Evolutionary conservation across 2,329 filamentous ascomycete genomes (phyloP), one percentile per base, ranked within the genome.

Genomic region (Dactylonectria estremocensis): DNA sequence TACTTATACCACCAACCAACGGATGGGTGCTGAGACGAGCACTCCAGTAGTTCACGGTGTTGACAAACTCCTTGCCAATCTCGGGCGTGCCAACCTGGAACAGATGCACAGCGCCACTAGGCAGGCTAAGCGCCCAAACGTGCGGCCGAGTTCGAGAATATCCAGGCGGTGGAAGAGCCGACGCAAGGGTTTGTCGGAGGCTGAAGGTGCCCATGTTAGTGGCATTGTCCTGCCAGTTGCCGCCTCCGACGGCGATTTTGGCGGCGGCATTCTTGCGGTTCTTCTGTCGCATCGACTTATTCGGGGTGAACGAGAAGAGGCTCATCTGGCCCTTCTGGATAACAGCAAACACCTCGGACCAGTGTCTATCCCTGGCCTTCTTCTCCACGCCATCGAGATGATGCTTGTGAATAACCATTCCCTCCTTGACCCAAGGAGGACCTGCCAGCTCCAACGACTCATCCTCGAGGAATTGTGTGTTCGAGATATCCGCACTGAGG

Each of bases 341-440:
- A 24, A 99, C 96, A 40, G 95, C 95, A 83, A 99, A 99, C 63
- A 95, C 95, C 77, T 98, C 95, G 66, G 87, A 91, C 96, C 96
- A 99, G 75, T 95, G 95, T 45, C 96, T 89, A 76, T 98, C 95
- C 82, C 95, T 98, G 69, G 95, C 93, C 79, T 94, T 93, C 83
- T 96, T 97, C 72, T 97, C 95, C 40, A 94, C 87, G 5, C 93
- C 91, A 78, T 98, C 95, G 3, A 98, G 87, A 77, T 98, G 95
- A 79, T 98, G 95, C 81, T 98, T 98, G 83, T 99, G 95, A 73
- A 95, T 95, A 20, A 98, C 86, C 74, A 97, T 94, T 69, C 96
- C 96, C 81, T 99, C 96, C 82, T 99, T 99, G 31, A 97, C 92
- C 96, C 96, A 99, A 0, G 96, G 96, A n/a, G 96, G 94, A 24